Evolutionary conservation across 2,329 filamentous ascomycete species (phyloP), one percentile per base, ranked within the genome.

Genomic region (Cladosporium cucumerinum): DNA sequence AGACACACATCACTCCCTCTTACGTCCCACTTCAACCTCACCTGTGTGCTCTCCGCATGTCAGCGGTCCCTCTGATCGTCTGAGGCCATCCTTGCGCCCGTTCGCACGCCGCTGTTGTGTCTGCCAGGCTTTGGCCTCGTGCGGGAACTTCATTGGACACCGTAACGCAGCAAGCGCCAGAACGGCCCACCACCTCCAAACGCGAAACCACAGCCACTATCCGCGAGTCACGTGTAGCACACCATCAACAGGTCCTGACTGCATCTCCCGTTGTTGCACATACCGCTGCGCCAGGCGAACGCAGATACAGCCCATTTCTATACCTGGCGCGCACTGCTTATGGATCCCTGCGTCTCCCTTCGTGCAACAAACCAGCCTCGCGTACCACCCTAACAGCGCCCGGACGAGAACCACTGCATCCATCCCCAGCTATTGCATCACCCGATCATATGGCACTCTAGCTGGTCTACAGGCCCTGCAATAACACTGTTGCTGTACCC

Each of bases 101-200:
- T 62, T 55, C 59, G 60, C 60, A 62, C 60, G 32, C 60, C 48
- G 32, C 60, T 55, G 60, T 54, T 52, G 60, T 62, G 60, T 52
- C 25, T 43, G 36, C 55, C 36, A 58, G 36, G 14, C 36, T n/a
- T 26, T 58, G 55, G 32, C 55, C 55, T 57, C n/a, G 32, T 36
- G 21, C 32, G 21, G 21, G 14, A n/a, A 28, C 6, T 39, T 58
- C 25, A 58, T 58, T 58, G 55, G 55, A 36, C 23, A 43, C 32
- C 12, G 21, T 34, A n/a, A 21, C 30, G 32, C 54, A 48, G 59
- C 54, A 34, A 34, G 32, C 32, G n/a, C 30, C 30, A 55, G 21
- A 28, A 14, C 25, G 12, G 32, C 32, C 32, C 32, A 34, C 32
- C 32, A 34, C 32, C 32, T 34, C 12, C 55, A 57, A 57, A 26